phyloP scores from a whole-genome alignment of 352 stramenopile species.

The Phytopythium sindhum region DNA sequence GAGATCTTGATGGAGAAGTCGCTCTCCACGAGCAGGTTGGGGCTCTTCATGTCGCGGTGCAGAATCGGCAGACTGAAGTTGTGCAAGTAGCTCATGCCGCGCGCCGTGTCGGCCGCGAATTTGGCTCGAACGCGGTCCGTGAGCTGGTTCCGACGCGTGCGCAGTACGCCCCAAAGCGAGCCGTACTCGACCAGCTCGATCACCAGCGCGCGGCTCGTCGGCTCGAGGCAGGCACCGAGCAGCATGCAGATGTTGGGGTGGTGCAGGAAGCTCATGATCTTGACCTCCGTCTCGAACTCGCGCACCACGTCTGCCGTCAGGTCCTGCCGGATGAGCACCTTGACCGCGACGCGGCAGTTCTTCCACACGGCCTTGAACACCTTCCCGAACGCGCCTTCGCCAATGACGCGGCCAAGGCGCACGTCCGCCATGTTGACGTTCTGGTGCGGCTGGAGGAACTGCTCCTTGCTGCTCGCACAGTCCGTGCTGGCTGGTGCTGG shows the following conservation, averaged over 20 bases:
- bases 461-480: slow-evolving; percentile 7
- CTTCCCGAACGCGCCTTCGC: slow-evolving; percentile 77
- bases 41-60: slow-evolving; percentile 89
- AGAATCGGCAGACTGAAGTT: slow-evolving; percentile 83
- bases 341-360: slow-evolving; percentile 56
- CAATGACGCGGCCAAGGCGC: slow-evolving; percentile 50
- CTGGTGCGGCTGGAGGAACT: slow-evolving; percentile 36
- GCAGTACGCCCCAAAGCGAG: slow-evolving; percentile 92
- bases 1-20: slow-evolving; percentile 89
- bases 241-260: slow-evolving; percentile 98
- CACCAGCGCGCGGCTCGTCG: slow-evolving; percentile 93
- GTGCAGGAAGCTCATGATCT: slow-evolving; percentile 88
- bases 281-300: slow-evolving; percentile 79
- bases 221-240: slow-evolving; percentile 92
- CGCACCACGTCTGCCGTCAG: slow-evolving; percentile 59
- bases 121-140: slow-evolving; percentile 39
- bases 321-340: slow-evolving; percentile 73
- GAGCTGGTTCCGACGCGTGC: slow-evolving; percentile 37
- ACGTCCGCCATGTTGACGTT: slow-evolving; percentile 68
- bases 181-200: slow-evolving; percentile 92
- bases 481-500: background rate
- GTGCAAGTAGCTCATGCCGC: slow-evolving; percentile 89
- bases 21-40: slow-evolving; percentile 85
- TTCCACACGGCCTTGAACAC: slow-evolving; percentile 70
- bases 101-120: slow-evolving; percentile 73